Base-by-base conservation (phyloP, 208 protist species). In the Leishmania mexicana region DNA sequence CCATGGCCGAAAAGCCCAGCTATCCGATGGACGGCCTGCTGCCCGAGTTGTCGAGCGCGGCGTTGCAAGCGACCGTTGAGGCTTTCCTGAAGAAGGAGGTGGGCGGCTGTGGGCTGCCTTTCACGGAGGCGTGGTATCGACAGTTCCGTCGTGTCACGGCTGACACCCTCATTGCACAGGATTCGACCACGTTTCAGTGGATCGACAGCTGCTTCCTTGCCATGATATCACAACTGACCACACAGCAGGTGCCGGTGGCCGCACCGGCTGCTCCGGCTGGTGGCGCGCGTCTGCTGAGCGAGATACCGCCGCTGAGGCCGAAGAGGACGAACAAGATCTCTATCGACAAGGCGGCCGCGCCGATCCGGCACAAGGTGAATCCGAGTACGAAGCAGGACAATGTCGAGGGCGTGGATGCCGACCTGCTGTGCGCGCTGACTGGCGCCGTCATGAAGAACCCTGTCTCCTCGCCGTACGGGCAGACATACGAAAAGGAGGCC, bases 391-490 rank as follows among this genome's bases (percentile, higher is more conserved):
- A 88, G 81, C 78, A 79, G 53, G 90, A 95, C 81, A 85, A 82
- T 68, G 85, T 89, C 58, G 81, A 85, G n/a, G 92, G 92, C 64
- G 85, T 93, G 53, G 90, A 96, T 70, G 70, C 89, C 24, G 74
- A 82, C 49, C 83, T 98, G 15, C 88, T 96, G 58, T 98, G 96
- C 77, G 92, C 93, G 45, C 87, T 98, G 76, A 97, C 94, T 10
- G 93, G 93, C 49, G 87, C 93, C 72, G 88, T 96, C 49, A 97
- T 98, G 96, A 98, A 98, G 90, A 92, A 94, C 74, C 96, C 96
- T 21, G 93, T 98, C 24, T 84, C 87, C 42, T 97, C 94, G n/a
- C 96, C 96, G 15, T 94, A 97, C 87, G 96, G 96, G 31, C 92
- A 97, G 79, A 96, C 92, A 28, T 98, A 92, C 83, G 96, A 98